Evolutionary conservation across 2,329 filamentous ascomycete species (phyloP), one percentile per base, ranked within the genome.

Genomic region (Phoma sp.): DNA sequence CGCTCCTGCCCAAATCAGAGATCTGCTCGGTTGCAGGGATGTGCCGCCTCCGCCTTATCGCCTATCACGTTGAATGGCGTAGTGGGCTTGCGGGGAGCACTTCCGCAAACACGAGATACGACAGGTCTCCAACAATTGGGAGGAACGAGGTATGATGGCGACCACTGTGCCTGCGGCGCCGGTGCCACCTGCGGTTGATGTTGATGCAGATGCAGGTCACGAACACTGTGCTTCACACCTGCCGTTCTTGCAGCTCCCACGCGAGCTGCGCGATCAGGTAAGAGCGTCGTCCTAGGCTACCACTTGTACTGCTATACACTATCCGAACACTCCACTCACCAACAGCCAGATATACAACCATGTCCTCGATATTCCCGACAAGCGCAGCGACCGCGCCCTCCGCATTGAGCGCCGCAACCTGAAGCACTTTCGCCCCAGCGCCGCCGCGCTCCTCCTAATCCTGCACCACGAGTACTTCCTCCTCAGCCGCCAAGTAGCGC

Each of bases 181-280:
- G 23, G 42, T 50, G 33, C 43, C 53, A 52, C 43, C 48, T 52
- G 47, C 45, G 35, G 24, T 52, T 52, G 53, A 56, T 45, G 47
- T 29, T 40, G 27, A 35, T 40, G 40, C 55, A 45, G 27, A 35
- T 40, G 40, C 55, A 45, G 48, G 47, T 30, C 35, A 18, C 11
- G 40, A 55, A 37, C 24, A 52, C 27, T 44, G 37, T 27, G 36
- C 41, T 32, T 24, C 47, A 29, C 44, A 32, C 22, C 41, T 22
- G 14, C 52, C 55, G 14, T 72, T 76, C 44, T 59, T 75, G 10
- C 43, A 52, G 7, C 62, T 76, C 10, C 73, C 73, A 10, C 64
- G 70, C 38, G 73, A 76, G 56, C 64, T 76, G 23, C 69, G 73
- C n/a, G 70, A 76, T 55, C 65, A 70, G 58, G 70, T 70, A 57